A percentile compares a stretch with the other conserved stretches of the same genome.
Conservation (phyloP, 306 rosid species). For the Prunus mongolica region DNA sequence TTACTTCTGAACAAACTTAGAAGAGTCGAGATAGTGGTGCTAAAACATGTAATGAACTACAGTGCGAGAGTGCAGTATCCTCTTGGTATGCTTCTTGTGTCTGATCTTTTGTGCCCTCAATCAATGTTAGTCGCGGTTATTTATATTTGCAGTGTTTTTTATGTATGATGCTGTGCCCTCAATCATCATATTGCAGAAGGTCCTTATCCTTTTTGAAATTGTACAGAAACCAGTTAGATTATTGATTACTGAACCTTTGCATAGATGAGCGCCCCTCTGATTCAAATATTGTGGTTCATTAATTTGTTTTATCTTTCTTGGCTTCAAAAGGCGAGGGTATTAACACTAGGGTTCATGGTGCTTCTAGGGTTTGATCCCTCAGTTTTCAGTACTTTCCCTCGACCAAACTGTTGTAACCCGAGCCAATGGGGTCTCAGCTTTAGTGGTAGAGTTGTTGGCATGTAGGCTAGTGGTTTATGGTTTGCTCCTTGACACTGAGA, state of each 20-base stretch:
- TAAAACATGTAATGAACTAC: background rate
- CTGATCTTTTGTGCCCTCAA: background rate
- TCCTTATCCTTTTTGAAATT: constrained; percentile 7
- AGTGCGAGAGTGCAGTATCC: background rate
- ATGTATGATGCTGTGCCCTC: background rate
- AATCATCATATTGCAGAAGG: constrained; percentile 5
- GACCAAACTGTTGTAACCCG: too few species aligned
- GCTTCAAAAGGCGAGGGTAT: too few species aligned
- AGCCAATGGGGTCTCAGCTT: too few species aligned
- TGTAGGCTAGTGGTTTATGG: too few species aligned
- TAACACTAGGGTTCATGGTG: too few species aligned
- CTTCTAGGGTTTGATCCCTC: too few species aligned
- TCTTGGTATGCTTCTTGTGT: background rate
- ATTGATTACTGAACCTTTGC: background rate
- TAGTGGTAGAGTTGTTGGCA: too few species aligned
- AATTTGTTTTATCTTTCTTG: too few species aligned
- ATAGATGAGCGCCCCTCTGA: too few species aligned
- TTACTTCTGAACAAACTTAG: background rate
- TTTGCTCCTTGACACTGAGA: too few species aligned
- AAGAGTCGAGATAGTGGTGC: background rate
- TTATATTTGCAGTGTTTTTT: background rate
- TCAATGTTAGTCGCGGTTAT: background rate
- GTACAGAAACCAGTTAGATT: constrained; percentile 19
- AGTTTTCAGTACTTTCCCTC: too few species aligned
- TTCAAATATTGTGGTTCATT: background rate